Base-by-base conservation (phyloP, 2,329 filamentous ascomycete species). In the Beauveria sp. region DNA sequence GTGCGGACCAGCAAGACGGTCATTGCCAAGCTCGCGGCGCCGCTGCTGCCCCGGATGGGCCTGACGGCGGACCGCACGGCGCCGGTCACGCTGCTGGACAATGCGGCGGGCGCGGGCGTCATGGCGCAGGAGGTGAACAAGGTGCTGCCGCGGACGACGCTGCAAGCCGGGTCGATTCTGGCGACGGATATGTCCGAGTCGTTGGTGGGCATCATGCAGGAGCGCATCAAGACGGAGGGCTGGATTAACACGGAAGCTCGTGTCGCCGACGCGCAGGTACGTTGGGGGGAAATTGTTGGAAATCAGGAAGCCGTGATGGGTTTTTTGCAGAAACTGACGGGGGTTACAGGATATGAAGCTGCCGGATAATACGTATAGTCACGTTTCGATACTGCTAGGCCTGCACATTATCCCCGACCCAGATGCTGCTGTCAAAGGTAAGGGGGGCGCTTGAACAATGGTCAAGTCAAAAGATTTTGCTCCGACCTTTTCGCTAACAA, bases 21-120 rank as follows among this genome's bases (percentile, higher is more conserved):
- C 24, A 62, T 62, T 20, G 47, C 46, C 38, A 47, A 47, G 40
- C 60, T 62, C 4, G 60, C 60, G 5, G 30, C 43, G 18, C 60
- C 60, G 12, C 40, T 62, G n/a, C 40, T 62, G 22, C 60, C 53
- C 1, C n/a, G 43, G 30, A 62, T 58, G 60, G 60, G 60, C 46
- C 47, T 62, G 34, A 46, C 53, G 26, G 24, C 60, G 26, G 53
- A 52, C 26, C 38, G 53, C 2, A 62, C 57, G 10, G 63, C 63
- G 6, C 74, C 77, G 0, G 70, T 80, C 53, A 53, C 56, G 3
- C 65, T 85, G 26, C 67, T 86, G 12, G 83, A 86, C 62, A 78
- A 77, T 64, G 81, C 79, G 7, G 85, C 82, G 60, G 82, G 82
- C 0, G 74, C 75, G 4, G 83, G 81, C 0, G 73, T 81, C 18